phyloP scores from a whole-genome alignment of 2,329 filamentous ascomycete species.

The Xylaria hypoxylon region DNA sequence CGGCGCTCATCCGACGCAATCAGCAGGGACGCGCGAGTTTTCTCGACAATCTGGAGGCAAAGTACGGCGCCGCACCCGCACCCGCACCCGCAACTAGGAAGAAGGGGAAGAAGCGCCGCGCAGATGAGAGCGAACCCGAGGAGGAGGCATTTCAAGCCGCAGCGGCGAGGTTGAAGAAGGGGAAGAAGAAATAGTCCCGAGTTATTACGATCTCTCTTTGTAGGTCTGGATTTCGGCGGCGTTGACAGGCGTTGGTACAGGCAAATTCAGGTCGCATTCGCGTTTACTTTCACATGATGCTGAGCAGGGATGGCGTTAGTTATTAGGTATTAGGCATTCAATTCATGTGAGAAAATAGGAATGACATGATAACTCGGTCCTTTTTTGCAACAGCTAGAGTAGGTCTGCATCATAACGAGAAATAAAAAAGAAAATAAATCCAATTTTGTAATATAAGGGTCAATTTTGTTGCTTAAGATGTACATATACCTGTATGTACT shows the following conservation, averaged over 20 bases:
- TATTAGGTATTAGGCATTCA: neutral
- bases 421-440: too few species aligned
- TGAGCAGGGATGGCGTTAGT: conserved; percentile 16
- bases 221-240: conserved; percentile 18
- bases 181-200: conserved; percentile 40
- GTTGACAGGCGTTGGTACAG: conserved; percentile 23
- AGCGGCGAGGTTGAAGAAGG: conserved; percentile 60
- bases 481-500: too few species aligned
- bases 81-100: conserved; percentile 56
- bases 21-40: conserved; percentile 75
- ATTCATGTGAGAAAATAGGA: neutral
- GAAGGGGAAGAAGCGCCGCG: conserved; percentile 64
- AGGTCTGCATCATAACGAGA: too few species aligned
- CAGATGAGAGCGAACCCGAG: conserved; percentile 72
- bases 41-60: conserved; percentile 79
- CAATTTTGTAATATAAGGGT: too few species aligned
- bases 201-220: conserved; percentile 20
- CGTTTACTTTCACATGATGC: conserved; percentile 8
- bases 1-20: conserved; percentile 79
- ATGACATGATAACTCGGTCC: neutral
- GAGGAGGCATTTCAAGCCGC: conserved; percentile 72
- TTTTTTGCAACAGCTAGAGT: neutral
- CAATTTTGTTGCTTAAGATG: too few species aligned
- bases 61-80: conserved; percentile 68
- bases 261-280: conserved; percentile 11